Base-by-base conservation (phyloP, 1,139 yeast genomes). In the Schizosaccharomyces versatilis region DNA sequence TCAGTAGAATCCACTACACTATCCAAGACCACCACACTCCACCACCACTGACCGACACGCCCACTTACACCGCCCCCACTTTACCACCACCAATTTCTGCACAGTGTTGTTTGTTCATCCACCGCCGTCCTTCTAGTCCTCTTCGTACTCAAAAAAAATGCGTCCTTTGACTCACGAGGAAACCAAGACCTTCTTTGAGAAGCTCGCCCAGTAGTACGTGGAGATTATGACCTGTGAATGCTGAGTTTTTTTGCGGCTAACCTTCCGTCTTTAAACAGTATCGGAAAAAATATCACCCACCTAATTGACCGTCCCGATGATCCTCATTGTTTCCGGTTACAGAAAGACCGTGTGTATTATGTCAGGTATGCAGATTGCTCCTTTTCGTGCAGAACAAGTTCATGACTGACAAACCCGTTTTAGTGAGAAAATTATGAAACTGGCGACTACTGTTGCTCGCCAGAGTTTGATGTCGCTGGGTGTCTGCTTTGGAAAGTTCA, bases 131-230 rank as follows among this genome's bases (percentile, higher is more conserved):
- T 24, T 24, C 32, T 5, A 24, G 32, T 24, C 32, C 47, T 41
- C 12, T n/a, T 41, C 15, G 8, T 41, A 15, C 15, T 41, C 15
- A 24, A 14, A 17, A 44, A 54, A 39, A 56, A 90, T 90, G 98
- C 81, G 98, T 74, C 85, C 90, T 55, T 76, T 90, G 62, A 90
- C 98, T 61, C 98, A 90, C 68, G 95, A 85, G 68, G 99, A 90
- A 67, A 90, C 98, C 51, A 85, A 84, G 67, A 93, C 83, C 38
- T 95, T 90, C 52, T 90, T 90, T 67, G 98, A 90, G 67, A 90
- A 90, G 69, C 78, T 90, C 57, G 96, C 97, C 59, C 90, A 84
- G 68, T 93, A 90, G 56, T 54, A 39, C 17, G 54, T 44, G 14
- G 8, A 24, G 9, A 7, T 7, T 8, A 32, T 1, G 9, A 3